Percentiles rank a stretch among this genome's conserved stretches.
phyloP scores from a whole-genome alignment of 768 basidiomycete genomes.

The Suillus plorans region DNA sequence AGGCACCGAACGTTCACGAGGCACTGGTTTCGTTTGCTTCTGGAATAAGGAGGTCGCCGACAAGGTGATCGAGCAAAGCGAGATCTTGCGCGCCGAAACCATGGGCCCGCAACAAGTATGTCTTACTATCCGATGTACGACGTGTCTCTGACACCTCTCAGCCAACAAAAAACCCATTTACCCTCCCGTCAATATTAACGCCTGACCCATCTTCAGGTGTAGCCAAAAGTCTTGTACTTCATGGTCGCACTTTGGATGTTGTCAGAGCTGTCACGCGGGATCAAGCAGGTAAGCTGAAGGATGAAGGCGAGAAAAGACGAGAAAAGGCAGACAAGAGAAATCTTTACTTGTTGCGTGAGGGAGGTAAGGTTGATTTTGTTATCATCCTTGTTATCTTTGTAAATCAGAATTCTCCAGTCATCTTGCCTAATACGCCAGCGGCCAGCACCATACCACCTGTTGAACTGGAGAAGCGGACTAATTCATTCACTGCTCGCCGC shows the following conservation, averaged over 20 bases:
- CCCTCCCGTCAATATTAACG: constrained; percentile 84
- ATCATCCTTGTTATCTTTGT: constrained; percentile 3
- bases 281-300: constrained; percentile 83
- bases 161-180: constrained; percentile 83
- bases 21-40: constrained; percentile 96
- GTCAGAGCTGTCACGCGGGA: constrained; percentile 89
- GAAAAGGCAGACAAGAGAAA: constrained; percentile 95
- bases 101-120: constrained; percentile 39
- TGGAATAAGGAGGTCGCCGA: constrained; percentile 93
- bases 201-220: constrained; percentile 88
- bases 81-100: constrained; percentile 65
- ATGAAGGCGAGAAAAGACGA: constrained; percentile 79
- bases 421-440: constrained; percentile 84
- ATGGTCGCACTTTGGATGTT: constrained; percentile 91
- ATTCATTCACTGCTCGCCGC: constrained; percentile 83
- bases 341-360: constrained; percentile 93
- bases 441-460: constrained; percentile 66
- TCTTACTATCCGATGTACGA: constrained; percentile 20
- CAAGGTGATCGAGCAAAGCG: constrained; percentile 78
- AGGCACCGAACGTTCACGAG: constrained; percentile 82
- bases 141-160: constrained; percentile 21
- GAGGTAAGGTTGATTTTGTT: constrained; percentile 55
- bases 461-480: constrained; percentile 84
- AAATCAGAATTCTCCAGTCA: constrained; percentile 52
- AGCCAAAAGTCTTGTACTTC: constrained; percentile 81